Evolutionary conservation across 2,329 filamentous ascomycete species (phyloP), one percentile per base, ranked within the genome.

Genomic region (Diaporthe sp.): DNA sequence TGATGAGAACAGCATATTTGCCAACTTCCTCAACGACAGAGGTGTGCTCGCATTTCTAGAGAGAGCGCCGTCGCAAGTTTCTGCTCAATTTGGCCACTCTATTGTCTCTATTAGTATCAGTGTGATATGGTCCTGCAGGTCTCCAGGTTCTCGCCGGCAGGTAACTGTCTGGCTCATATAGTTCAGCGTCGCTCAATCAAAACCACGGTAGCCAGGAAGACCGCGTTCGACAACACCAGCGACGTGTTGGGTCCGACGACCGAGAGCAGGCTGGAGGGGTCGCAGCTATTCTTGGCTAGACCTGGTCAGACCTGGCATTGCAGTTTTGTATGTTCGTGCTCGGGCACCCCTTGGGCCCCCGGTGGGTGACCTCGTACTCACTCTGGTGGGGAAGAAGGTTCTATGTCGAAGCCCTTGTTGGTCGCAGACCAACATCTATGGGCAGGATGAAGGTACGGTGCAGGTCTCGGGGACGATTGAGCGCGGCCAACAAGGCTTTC

Each of bases 341-440:
- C 15, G 39, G 39, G n/a, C 60, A 44, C 15, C 39, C 39, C 60
- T 25, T 44, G 9, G 39, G 17, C 25, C 22, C 42, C 7, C 15
- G 1, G n/a, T 28, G 17, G 39, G 13, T 39, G 46, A 53, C 22
- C 19, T 39, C 13, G 13, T 31, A 51, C 44, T 68, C 31, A 37
- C 46, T 53, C 44, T 22, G 37, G 31, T 12, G 22, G 46, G 44
- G 39, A 49, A 34, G 31, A n/a, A 67, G 44, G 61, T n/a, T 34
- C 17, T 25, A 25, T 25, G 31, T 37, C 46, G 28, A 34, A 15
- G 62, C 31, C 22, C 31, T 25, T 12, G 46, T 53, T 68, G 46
- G 46, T 68, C 39, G 62, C 31, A 53, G 31, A 68, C 62, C 62
- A 39, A 68, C 62, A 53, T 68, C 31, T 37, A 25, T 25, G 62